Base-by-base conservation (phyloP, 1,284 basidiomycete genomes). In the Irpex rosettiformis region DNA sequence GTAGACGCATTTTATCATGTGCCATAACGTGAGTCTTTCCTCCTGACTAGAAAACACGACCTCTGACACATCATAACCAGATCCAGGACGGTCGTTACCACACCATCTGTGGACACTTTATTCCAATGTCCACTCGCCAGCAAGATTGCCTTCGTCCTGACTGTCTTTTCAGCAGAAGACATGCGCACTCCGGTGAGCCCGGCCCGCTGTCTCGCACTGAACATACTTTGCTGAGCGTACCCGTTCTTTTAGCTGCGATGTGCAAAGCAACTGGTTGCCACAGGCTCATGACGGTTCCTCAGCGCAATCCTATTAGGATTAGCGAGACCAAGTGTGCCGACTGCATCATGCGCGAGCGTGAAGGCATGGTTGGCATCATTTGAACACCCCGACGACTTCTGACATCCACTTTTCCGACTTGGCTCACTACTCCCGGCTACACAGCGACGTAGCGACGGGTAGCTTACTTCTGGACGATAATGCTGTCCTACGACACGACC, bases 101-200 rank as follows among this genome's bases (percentile, higher is more conserved):
- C 74, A 83, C 83, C 13, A 70, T 73, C 56, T 92, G 89, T 72
- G 79, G 82, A n/a, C 89, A 92, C 71, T 91, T 92, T 71, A 75
- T 84, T 60, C 80, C 84, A 54, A 87, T 92, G 82, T 81, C 85
- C 43, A 89, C 89, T 22, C 80, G 79, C 57, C 72, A 80, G 52
- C 80, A 87, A 66, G 89, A 92, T 69, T 92, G 89, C 66, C 70
- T 83, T 54, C 75, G 75, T 57, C 67, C 74, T 4, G 80, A 83
- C 65, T 92, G 89, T 70, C 70, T 89, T 60, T 92, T 92, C 72
- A 91, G 90, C 68, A 71, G 74, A 68, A 77, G 84, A 60, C 88
- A 91, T 63, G 66, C 70, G 16, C 85, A 89, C 69, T 75, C 76
- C 56, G 81, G 88, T 88, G 55, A 28, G 57, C 48, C 7, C 28